A percentile compares a stretch with the other conserved stretches of the same genome.
Conservation (phyloP, 805 yeast species). For the Kurtzmaniella fragi region DNA sequence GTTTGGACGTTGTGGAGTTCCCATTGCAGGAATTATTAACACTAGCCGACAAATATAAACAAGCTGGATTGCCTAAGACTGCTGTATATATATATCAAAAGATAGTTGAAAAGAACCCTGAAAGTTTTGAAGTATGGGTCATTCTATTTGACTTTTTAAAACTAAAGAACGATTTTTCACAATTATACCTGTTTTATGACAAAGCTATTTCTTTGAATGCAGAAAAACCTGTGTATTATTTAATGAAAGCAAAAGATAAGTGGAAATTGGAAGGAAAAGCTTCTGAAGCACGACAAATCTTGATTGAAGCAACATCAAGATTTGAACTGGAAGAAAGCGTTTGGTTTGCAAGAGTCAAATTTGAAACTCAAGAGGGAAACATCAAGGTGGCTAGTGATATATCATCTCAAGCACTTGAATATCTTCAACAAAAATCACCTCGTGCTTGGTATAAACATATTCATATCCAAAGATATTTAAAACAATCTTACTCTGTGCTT, state of each 20-base stretch:
- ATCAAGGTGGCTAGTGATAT: conserved; percentile 33
- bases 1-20: conserved; percentile 21
- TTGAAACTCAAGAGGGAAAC: conserved; percentile 45
- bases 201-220: conserved; percentile 50
- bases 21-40: conserved; percentile 11
- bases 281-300: conserved; percentile 47
- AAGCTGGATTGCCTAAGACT: conserved; percentile 31
- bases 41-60: conserved; percentile 13
- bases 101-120: conserved; percentile 45
- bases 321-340: conserved; percentile 48
- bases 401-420: conserved; percentile 18
- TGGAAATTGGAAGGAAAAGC: conserved; percentile 48
- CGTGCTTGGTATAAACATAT: conserved; percentile 58
- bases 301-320: conserved; percentile 41
- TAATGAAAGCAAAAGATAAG: conserved; percentile 70
- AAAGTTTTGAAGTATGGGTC: conserved; percentile 44
- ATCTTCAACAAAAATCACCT: conserved; percentile 24
- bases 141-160: conserved; percentile 33
- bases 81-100: conserved; percentile 45
- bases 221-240: conserved; percentile 43
- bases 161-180: conserved; percentile 4
- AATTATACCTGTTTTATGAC: conserved; percentile 39
- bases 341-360: conserved; percentile 69
- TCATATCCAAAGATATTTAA: conserved; percentile 16
- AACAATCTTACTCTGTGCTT: background rate